A percentile compares a stretch with the other conserved stretches of the same genome.
Evolutionary conservation across 1,284 basidiomycete genomes (phyloP).

Genomic region (Cryptococcus sp.): DNA sequence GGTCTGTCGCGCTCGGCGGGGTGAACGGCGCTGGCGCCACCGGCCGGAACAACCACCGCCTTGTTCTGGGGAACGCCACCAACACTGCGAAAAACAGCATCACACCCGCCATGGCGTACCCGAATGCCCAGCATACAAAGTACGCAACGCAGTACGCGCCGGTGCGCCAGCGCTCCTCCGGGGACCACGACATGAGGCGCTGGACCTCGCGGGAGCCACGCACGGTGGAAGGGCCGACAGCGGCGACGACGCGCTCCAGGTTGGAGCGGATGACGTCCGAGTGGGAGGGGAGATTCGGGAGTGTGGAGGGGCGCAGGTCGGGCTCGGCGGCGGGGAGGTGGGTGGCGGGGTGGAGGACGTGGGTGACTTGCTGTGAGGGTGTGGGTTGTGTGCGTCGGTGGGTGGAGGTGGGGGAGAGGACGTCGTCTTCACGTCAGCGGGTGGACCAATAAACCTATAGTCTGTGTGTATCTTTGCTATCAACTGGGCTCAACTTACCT

Average conservation of each 20-base stretch:
- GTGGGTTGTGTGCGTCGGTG: neutral
- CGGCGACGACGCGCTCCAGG: conserved; percentile 56
- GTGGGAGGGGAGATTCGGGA: conserved; percentile 50
- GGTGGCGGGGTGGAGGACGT: conserved; percentile 45
- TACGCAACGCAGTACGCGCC: conserved; percentile 52
- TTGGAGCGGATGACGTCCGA: conserved; percentile 52
- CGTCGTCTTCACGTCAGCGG: neutral
- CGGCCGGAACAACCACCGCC: conserved; percentile 56
- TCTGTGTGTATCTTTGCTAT: no score
- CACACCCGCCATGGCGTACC: conserved; percentile 51
- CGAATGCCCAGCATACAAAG: conserved; percentile 53
- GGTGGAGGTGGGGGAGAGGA: neutral
- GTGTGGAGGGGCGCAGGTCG: conserved; percentile 47
- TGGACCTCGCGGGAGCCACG: conserved; percentile 54
- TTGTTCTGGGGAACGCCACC: conserved; percentile 53
- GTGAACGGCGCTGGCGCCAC: conserved; percentile 47
- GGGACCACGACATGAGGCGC: conserved; percentile 56
- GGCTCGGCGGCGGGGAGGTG: conserved; percentile 46
- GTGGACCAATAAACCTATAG: neutral
- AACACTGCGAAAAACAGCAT: conserved; percentile 51
- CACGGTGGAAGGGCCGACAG: conserved; percentile 53
- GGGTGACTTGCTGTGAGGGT: conserved; percentile 47
- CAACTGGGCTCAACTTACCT: no score
- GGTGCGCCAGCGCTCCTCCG: conserved; percentile 53
- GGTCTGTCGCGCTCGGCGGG: conserved; percentile 50